Percentiles rank a stretch among this genome's conserved stretches.
phyloP scores from a whole-genome alignment of 2,329 filamentous ascomycete genomes.

The Arthrobotrys sphaeroides region DNA sequence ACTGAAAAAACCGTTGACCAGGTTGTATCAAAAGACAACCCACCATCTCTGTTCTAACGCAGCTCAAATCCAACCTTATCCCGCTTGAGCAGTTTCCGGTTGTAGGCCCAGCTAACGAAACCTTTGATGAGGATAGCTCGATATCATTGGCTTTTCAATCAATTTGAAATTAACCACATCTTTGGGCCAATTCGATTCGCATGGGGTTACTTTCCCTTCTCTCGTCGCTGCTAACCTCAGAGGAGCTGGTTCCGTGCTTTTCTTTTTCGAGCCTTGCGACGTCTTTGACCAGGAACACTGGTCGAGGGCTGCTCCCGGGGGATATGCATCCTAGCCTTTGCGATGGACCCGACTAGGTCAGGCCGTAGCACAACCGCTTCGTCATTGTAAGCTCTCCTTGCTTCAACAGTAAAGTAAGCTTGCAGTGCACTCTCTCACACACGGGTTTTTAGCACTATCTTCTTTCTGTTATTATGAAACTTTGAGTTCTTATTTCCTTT shows the following conservation, averaged over 20 bases:
- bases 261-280: slow-evolving; percentile 49
- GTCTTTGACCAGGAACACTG: slow-evolving; percentile 26
- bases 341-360: slow-evolving; percentile 41
- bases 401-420: slow-evolving; percentile 49
- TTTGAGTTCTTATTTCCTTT: slow-evolving; percentile 47
- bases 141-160: slow-evolving; percentile 53
- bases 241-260: slow-evolving; percentile 28
- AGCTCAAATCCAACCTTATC: slow-evolving; percentile 37
- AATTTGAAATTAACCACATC: slow-evolving; percentile 53
- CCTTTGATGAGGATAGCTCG: slow-evolving; percentile 47
- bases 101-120: slow-evolving; percentile 31
- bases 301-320: slow-evolving; percentile 41
- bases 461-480: slow-evolving; percentile 46
- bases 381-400: slow-evolving; percentile 54
- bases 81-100: slow-evolving; percentile 46
- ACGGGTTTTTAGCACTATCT: slow-evolving; percentile 52
- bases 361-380: slow-evolving; percentile 52
- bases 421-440: slow-evolving; percentile 43
- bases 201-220: slow-evolving; percentile 36
- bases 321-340: slow-evolving; percentile 44
- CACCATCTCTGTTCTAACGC: slow-evolving; percentile 19
- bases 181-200: slow-evolving; percentile 45
- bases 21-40: slow-evolving; percentile 39
- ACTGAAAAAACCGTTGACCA: slow-evolving; percentile 53
- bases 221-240: slow-evolving; percentile 28